Evolutionary conservation across 768 basidiomycete species (phyloP).

Genomic region (Leccinum incarnatum): DNA sequence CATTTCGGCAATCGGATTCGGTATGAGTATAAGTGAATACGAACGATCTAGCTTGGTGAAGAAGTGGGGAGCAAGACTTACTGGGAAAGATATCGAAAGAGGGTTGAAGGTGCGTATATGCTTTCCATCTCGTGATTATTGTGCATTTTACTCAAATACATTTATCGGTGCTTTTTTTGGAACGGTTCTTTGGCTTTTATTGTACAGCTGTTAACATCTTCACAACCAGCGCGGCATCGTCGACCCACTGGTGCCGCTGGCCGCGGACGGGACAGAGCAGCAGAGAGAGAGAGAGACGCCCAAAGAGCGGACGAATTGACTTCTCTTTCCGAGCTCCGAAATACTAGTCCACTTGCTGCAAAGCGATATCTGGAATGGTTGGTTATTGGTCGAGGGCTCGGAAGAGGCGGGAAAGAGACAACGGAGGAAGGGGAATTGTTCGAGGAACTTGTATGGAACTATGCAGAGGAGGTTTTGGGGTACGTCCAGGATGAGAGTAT

Average conservation of each 20-base stretch:
- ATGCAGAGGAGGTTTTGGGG: conserved; percentile 49
- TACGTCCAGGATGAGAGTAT: conserved; percentile 50
- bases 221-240: conserved; percentile 17
- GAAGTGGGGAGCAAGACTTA: conserved; percentile 81
- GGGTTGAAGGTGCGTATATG: conserved; percentile 59
- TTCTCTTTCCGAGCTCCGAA: conserved; percentile 30
- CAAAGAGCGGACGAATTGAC: conserved; percentile 24
- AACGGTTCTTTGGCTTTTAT: background rate
- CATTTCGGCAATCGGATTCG: background rate
- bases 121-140: background rate
- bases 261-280: conserved; percentile 22
- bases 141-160: background rate
- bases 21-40: conserved; percentile 16
- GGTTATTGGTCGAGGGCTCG: conserved; percentile 58
- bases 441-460: conserved; percentile 56
- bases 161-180: background rate
- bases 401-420: conserved; percentile 24
- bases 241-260: conserved; percentile 17
- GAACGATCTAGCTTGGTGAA: conserved; percentile 60
- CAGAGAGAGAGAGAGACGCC: conserved; percentile 21
- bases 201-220: conserved; percentile 22
- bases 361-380: conserved; percentile 78
- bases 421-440: conserved; percentile 46
- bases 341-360: conserved; percentile 43
- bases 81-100: conserved; percentile 61